phyloP scores from a whole-genome alignment of 1,284 basidiomycete species.

The Pterula multifida region DNA sequence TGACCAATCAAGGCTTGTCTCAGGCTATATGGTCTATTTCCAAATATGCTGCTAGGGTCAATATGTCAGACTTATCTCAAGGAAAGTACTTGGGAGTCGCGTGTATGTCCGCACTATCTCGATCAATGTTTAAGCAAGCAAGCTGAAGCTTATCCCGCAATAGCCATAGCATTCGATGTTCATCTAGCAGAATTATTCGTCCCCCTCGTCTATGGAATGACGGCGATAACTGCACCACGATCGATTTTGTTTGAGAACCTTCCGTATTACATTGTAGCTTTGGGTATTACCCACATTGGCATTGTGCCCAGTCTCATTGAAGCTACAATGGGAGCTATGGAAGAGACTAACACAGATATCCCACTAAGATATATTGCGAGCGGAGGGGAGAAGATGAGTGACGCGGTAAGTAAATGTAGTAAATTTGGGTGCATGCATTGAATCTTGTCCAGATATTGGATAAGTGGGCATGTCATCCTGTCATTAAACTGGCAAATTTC shows the following conservation, averaged over 20 bases:
- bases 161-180: slow-evolving; percentile 38
- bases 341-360: slow-evolving; percentile 19
- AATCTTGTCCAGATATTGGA: slow-evolving; percentile 28
- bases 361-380: slow-evolving; percentile 33
- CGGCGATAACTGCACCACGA: slow-evolving; percentile 30
- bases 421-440: not conserved
- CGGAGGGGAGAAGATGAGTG: slow-evolving; percentile 43
- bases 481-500: slow-evolving; percentile 35
- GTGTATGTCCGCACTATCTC: slow-evolving; percentile 20
- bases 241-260: slow-evolving; percentile 35
- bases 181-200: slow-evolving; percentile 35
- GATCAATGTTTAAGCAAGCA: too few relatives aligned
- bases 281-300: slow-evolving; percentile 38
- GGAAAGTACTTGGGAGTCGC: slow-evolving; percentile 32
- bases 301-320: slow-evolving; percentile 44
- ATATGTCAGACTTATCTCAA: slow-evolving; percentile 20
- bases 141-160: too few relatives aligned
- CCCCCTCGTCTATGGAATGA: slow-evolving; percentile 31
- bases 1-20: slow-evolving; percentile 31
- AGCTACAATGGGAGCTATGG: slow-evolving; percentile 31
- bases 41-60: slow-evolving; percentile 24
- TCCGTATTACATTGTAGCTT: slow-evolving; percentile 26
- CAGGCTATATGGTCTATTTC: slow-evolving; percentile 32
- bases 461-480: slow-evolving; percentile 34
- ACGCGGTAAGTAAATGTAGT: slow-evolving; percentile 23